Evolutionary conservation across 2,329 filamentous ascomycete genomes (phyloP).

Genomic region (Aspergillus sergii): DNA sequence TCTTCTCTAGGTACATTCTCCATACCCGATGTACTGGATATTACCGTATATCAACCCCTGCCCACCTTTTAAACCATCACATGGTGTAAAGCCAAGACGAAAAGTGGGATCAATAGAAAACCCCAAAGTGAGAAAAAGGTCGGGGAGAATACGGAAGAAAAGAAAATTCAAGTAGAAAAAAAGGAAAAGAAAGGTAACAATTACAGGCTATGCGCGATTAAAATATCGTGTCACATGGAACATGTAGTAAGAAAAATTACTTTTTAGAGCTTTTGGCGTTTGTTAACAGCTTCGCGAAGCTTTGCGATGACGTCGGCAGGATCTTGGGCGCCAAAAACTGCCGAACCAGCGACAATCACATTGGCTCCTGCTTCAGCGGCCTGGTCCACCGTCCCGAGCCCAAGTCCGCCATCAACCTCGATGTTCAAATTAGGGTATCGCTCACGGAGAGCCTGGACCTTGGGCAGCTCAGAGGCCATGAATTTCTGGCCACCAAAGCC

Average conservation of each 20-base stretch:
- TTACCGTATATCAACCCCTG: not conserved
- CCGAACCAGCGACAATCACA: constrained; percentile 95
- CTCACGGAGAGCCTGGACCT: constrained; percentile 80
- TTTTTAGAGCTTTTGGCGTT: constrained; percentile 41
- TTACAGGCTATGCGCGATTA: not conserved
- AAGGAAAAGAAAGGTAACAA: not conserved
- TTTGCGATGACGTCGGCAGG: constrained; percentile 83
- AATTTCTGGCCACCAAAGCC: constrained; percentile 98
- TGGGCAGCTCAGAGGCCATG: constrained; percentile 93
- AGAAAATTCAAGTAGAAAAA: no score
- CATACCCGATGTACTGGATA: not conserved
- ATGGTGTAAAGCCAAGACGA: not conserved
- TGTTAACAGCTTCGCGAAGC: constrained; percentile 77
- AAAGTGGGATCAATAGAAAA: not conserved
- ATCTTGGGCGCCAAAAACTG: constrained; percentile 90
- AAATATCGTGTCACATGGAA: constrained; percentile 10
- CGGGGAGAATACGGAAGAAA: not conserved
- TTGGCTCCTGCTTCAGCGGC: constrained; percentile 95
- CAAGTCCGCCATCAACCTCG: constrained; percentile 92
- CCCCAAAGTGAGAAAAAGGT: not conserved
- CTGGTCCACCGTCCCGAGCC: constrained; percentile 85
- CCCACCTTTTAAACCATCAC: not conserved
- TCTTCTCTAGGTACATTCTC: not conserved
- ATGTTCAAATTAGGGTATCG: constrained; percentile 93
- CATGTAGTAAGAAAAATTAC: not conserved